Base-by-base conservation (phyloP, 1,139 yeast genomes). In the Lodderomyces pseudojiufengensis region DNA sequence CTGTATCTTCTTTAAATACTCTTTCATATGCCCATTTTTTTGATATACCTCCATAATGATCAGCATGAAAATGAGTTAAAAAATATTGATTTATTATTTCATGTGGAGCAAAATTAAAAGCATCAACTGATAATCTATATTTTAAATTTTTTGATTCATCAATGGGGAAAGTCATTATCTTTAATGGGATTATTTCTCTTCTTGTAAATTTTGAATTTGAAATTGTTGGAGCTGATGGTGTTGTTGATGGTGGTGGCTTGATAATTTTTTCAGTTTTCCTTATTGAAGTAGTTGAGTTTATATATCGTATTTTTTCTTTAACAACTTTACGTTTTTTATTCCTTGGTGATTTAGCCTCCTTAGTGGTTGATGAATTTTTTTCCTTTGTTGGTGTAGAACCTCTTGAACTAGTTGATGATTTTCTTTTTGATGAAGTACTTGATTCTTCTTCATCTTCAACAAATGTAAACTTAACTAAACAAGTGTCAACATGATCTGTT, bases 11-110 rank as follows among this genome's bases (percentile, higher is more conserved):
- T 4, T 54, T 58, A 39, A 68, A 63, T 2, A 66, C 59, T 23
- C 73, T 45, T 41, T 69, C 70, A 32, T 61, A 59, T 40, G 73
- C 61, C 97, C 97, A 92, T 26, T 73, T 69, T 49, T 84, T 84
- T 3, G 80, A 64, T 14, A 92, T 61, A 0, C 97, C 97, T 3
- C 87, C 88, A 52, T 92, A 92, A 55, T 92, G 98, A 55, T 92
- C 98, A 0, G 95, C 68, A 57, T 92, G 98, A 59, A 85, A 90
- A 61, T 92, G 98, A 1, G 90, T 74, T 26, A 84, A 59, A 41
- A 83, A 75, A 55, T 82, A 83, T 32, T 70, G 65, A 9, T 55
- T 45, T 8, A 81, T 73, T 3, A 54, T 52, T 0, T 61, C 63
- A 44, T 78, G 66, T 0, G 73, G 66, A 4, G 70, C 66, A 52